Evolutionary conservation across 345 rosid species (phyloP).

Genomic region (Diplotaxis tenuifolia): DNA sequence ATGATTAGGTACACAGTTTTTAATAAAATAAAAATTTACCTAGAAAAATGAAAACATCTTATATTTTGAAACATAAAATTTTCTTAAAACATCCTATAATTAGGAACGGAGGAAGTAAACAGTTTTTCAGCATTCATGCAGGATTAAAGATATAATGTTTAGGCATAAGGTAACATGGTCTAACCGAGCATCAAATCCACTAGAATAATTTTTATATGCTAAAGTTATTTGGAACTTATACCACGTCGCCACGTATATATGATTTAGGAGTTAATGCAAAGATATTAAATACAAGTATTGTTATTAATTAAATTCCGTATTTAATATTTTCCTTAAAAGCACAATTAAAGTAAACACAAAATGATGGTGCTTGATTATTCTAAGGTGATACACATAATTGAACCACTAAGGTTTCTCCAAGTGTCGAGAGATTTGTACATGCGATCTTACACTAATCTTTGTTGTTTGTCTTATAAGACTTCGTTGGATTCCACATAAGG

Average conservation of each 20-base stretch:
- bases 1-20: too few relatives aligned
- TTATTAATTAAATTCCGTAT: constrained; percentile 20
- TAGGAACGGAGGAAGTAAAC: too few relatives aligned
- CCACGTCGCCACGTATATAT: constrained; percentile 50
- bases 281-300: background rate
- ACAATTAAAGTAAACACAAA: constrained; percentile 8
- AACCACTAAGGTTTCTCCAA: constrained; percentile 39
- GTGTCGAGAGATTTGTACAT: too few relatives aligned
- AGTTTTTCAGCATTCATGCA: constrained; percentile 7
- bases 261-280: constrained; percentile 30
- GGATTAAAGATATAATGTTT: constrained; percentile 42
- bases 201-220: constrained; percentile 33
- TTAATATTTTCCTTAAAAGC: constrained; percentile 16
- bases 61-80: too few relatives aligned
- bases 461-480: constrained; percentile 38
- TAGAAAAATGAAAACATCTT: too few relatives aligned
- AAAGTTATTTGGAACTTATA: constrained; percentile 36
- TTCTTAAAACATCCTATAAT: too few relatives aligned
- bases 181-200: constrained; percentile 43
- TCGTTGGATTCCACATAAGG: constrained; percentile 57
- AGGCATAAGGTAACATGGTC: constrained; percentile 49
- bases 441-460: constrained; percentile 34
- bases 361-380: constrained; percentile 47
- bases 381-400: constrained; percentile 33
- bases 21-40: too few relatives aligned